A percentile compares a stretch with the other conserved stretches of the same genome.
phyloP scores from a whole-genome alignment of 352 stramenopile species.

The Paralagenidium karlingii region DNA sequence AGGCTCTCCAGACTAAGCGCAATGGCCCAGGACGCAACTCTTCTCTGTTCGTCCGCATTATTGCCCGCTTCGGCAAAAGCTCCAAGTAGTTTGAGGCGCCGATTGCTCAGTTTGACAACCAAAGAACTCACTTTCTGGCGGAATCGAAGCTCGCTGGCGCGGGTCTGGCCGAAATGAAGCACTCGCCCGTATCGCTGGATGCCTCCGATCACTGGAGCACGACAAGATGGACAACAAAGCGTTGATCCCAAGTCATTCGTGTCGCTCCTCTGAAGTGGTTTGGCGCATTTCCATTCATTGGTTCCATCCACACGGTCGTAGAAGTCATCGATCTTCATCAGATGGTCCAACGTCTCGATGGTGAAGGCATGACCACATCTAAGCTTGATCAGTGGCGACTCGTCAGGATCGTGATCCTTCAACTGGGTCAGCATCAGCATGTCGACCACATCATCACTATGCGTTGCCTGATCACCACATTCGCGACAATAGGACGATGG shows the following conservation, averaged over 20 bases:
- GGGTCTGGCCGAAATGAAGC: slow-evolving; percentile 1
- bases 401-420: slow-evolving; percentile 20
- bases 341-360: slow-evolving; percentile 23
- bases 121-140: neutral
- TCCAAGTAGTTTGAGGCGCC: too few species aligned
- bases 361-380: slow-evolving; percentile 29
- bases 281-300: neutral
- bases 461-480: slow-evolving; percentile 9
- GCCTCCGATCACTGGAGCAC: slow-evolving; percentile 1
- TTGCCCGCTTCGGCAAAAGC: too few species aligned
- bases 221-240: slow-evolving; percentile 2
- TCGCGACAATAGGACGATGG: slow-evolving; percentile 13
- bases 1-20: too few species aligned
- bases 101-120: too few species aligned
- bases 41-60: too few species aligned
- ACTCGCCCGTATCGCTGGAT: slow-evolving; percentile 5
- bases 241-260: neutral
- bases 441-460: slow-evolving; percentile 14
- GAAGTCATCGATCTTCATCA: slow-evolving; percentile 4
- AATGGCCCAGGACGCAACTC: too few species aligned
- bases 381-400: slow-evolving; percentile 25
- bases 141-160: neutral
- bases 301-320: neutral
- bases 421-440: slow-evolving; percentile 17
- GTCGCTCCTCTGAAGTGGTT: neutral